Percentiles rank a stretch among this genome's conserved stretches.
These are phyloP conservation scores for Begonia masoniana DNA, from an alignment of 306 rosid species.

Conservation along the genomic window DNA sequence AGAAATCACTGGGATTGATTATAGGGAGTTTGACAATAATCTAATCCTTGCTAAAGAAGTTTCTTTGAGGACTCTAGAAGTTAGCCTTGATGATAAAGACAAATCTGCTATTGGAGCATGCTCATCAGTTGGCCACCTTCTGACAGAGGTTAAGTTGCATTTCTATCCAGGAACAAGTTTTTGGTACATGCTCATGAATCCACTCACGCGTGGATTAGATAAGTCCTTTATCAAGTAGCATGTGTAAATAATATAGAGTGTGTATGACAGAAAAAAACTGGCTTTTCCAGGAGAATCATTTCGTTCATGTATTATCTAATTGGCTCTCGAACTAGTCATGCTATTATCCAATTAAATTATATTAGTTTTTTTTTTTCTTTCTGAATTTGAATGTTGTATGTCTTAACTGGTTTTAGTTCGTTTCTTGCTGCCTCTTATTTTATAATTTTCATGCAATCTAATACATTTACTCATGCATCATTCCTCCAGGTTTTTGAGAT, in stretches of 20 bases:
- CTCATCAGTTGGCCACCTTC: conserved; percentile 70
- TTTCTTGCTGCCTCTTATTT: too few relatives aligned
- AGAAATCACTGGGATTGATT: conserved; percentile 62
- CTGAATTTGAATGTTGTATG: too few relatives aligned
- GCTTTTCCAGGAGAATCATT: too few relatives aligned
- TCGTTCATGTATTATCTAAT: too few relatives aligned
- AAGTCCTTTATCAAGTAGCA: background rate
- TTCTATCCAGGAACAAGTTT: conserved; percentile 3
- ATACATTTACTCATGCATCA: too few relatives aligned
- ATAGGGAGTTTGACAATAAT: conserved; percentile 51
- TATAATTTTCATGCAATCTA: too few relatives aligned
- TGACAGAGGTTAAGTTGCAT: conserved; percentile 59
- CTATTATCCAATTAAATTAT: too few relatives aligned
- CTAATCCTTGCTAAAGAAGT: conserved; percentile 56
- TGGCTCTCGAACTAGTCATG: too few relatives aligned
- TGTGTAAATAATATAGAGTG: too few relatives aligned
- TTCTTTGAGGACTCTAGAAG: conserved; percentile 39
- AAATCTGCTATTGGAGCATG: conserved; percentile 59
- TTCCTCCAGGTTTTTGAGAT: conserved; percentile 74
- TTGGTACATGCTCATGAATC: background rate
- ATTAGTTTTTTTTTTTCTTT: too few relatives aligned
- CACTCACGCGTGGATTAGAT: background rate
- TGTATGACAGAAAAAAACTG: too few relatives aligned
- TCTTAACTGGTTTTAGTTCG: too few relatives aligned
- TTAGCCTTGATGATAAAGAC: conserved; percentile 51